These are phyloP conservation scores for Anacardium occidentale DNA, from an alignment of 345 rosid species.

Conservation along the genomic window DNA sequence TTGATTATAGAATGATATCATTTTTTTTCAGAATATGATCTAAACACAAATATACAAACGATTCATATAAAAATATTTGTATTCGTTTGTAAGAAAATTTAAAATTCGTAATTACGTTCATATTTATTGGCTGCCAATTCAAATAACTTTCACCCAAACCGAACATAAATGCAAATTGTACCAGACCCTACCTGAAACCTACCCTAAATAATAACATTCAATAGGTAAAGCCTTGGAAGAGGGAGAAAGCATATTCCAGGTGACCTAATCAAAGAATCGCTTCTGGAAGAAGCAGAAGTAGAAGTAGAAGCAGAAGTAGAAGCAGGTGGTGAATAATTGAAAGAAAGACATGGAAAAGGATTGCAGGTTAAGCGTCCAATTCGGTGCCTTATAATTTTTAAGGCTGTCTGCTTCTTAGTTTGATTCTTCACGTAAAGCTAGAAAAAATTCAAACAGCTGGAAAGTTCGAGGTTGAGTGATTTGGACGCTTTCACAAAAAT, in stretches of 20 bases:
- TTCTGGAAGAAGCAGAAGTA: neutral
- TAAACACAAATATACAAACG: no score
- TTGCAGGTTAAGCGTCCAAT: constrained; percentile 4
- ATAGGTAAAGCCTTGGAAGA: no score
- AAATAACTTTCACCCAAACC: no score
- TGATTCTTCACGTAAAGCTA: constrained; percentile 23
- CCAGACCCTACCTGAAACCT: no score
- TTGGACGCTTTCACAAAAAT: neutral
- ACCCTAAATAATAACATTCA: no score
- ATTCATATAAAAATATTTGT: no score
- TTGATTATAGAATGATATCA: no score
- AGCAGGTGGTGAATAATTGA: constrained; percentile 7
- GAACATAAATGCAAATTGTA: no score
- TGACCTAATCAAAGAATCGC: neutral
- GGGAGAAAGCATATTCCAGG: neutral
- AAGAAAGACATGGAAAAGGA: neutral
- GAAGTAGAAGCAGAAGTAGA: neutral
- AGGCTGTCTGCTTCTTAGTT: neutral
- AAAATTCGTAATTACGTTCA: no score
- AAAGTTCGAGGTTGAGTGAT: constrained; percentile 1
- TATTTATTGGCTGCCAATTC: no score
- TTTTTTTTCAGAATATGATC: no score
- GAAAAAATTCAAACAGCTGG: constrained; percentile 13
- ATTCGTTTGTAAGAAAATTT: no score
- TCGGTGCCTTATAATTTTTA: constrained; percentile 13